Base-by-base conservation (phyloP, 106 monocot genomes). In the Dactylorhiza incarnata region DNA sequence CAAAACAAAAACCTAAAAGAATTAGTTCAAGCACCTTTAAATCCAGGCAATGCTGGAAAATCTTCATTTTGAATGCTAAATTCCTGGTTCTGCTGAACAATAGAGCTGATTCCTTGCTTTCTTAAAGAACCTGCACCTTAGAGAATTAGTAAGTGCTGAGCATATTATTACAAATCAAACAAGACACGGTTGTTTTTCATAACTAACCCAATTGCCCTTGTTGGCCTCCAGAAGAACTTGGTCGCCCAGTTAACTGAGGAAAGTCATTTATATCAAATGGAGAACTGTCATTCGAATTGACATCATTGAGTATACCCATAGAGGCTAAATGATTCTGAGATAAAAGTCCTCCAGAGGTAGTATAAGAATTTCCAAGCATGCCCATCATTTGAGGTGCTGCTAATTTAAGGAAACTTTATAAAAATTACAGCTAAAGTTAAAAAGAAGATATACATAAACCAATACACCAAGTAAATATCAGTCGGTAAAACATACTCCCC, bases 11-110 rank as follows among this genome's bases (percentile, higher is more conserved):
- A 70, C 12, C 45, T 25, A 17, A 43, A 48, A 78, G n/a, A 48
- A 46, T 22, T 37, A 75, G 4, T 23, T 48, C 16, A 29, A 78
- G 16, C 72, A 97, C 97, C 97, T 94, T 97, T 97, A 65, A 75
- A 91, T 74, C 93, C 93, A 80, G 97, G 97, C 63, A 97, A 89
- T 71, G 93, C 97, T 73, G 93, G 97, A 85, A 97, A 97, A 79
- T 97, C 97, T 83, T 97, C 97, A 86, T 94, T 97, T 76, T 94
- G 97, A 65, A 97, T 94, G 79, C 91, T 97, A 79, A 97, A 97
- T 83, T 97, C 97, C 72, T 97, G 97, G 74, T 81, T 97, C 86
- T 94, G 97, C 62, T 94, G 97, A 52, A 97, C 97, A 78, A 97
- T 91, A 12, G 93, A 89, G 80, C 72, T 97, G 65, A 97, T 93